A percentile compares a stretch with the other conserved stretches of the same genome.
phyloP scores from a whole-genome alignment of 805 yeast genomes.

The Lipomyces starkeyi region DNA sequence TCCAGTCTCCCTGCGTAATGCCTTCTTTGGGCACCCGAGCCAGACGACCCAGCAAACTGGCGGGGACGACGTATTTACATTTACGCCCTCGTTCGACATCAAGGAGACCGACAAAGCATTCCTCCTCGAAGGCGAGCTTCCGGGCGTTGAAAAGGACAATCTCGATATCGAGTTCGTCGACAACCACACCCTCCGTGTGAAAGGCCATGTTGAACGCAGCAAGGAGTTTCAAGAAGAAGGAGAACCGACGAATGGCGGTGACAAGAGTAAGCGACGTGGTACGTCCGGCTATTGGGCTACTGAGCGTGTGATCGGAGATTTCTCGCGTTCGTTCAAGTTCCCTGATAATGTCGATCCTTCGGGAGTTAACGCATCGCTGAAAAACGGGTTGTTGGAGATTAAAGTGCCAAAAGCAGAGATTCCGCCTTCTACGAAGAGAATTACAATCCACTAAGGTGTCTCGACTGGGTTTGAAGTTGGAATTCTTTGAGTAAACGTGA shows the following conservation, averaged over 20 bases:
- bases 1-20: slow-evolving; percentile 1
- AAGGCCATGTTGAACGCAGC: slow-evolving; percentile 31
- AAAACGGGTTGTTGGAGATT: slow-evolving; percentile 34
- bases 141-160: slow-evolving; percentile 35
- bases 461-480: neutral
- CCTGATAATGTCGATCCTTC: slow-evolving; percentile 35
- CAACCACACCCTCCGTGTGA: slow-evolving; percentile 32
- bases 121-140: slow-evolving; percentile 37
- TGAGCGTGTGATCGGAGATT: slow-evolving; percentile 35
- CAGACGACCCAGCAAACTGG: neutral
- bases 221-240: slow-evolving; percentile 23
- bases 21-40: neutral
- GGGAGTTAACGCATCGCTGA: slow-evolving; percentile 31
- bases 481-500: neutral
- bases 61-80: slow-evolving; percentile 5
- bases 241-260: neutral
- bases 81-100: slow-evolving; percentile 34
- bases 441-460: slow-evolving; percentile 5
- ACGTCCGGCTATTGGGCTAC: slow-evolving; percentile 31
- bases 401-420: slow-evolving; percentile 34
- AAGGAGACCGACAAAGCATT: slow-evolving; percentile 35
- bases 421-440: slow-evolving; percentile 10
- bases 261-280: slow-evolving; percentile 7
- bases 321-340: slow-evolving; percentile 36
- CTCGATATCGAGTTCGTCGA: slow-evolving; percentile 35